Base-by-base conservation (phyloP, 129 eudicot species). In the Lactuca sativa region DNA sequence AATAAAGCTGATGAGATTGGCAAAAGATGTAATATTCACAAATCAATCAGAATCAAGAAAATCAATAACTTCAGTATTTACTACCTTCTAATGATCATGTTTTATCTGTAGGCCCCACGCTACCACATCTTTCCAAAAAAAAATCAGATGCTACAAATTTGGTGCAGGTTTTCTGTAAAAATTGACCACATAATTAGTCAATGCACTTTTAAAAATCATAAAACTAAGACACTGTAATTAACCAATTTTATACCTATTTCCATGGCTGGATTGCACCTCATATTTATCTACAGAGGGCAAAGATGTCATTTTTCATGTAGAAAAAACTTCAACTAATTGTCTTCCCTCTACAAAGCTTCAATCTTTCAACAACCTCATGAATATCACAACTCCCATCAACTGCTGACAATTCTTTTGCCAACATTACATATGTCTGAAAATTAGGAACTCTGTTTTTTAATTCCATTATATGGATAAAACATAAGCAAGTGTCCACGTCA, bases 331-430 rank as follows among this genome's bases (percentile, higher is more conserved):
- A 83, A 52, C 69, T 64, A 6, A 77, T 58, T 57, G 70, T 48
- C 59, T 69, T 56, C 48, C 53, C 25, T 55, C 72, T 67, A n/a
- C 31, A 40, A 64, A 47, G 53, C 69, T 56, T 72, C 64, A 81
- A 74, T 44, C 67, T 64, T 56, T 79, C 87, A 54, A 66, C 78
- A 79, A 66, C 80, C 77, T 72, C 73, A 53, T 62, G 40, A 14
- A 56, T 38, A 75, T 77, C 80, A 59, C 67, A 74, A 59, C 74
- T 74, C 75, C 47, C 73, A 66, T 86, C 78, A 36, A 43, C 72
- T 77, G 78, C 81, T 7, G 80, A 69, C 69, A 92, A n/a, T 69
- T 86, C 95, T 77, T 79, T 78, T 40, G 84, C 77, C 80, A 92
- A 71, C 16, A 83, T 67, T 60, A 32, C 49, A 67, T 84, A 76